phyloP scores from a whole-genome alignment of 2,329 filamentous ascomycete genomes.

The Berkeleyomyces basicola region DNA sequence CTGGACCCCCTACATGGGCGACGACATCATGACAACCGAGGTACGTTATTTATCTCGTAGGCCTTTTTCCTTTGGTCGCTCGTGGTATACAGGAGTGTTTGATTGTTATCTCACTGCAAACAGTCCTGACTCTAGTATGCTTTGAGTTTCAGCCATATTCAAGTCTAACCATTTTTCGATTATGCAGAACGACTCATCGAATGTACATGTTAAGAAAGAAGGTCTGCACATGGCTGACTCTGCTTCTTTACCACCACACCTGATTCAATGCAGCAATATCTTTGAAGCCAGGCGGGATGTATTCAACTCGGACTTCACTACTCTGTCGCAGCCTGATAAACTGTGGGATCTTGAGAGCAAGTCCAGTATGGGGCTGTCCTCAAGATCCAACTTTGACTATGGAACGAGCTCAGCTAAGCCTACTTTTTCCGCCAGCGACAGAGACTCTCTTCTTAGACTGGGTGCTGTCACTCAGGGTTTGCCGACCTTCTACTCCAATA shows the following conservation, averaged over 20 bases:
- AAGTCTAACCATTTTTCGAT: not conserved
- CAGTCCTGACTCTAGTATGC: not conserved
- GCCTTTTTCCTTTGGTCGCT: not conserved
- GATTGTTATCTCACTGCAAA: not conserved
- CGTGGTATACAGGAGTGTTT: not conserved
- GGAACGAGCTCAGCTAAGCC: too few relatives aligned
- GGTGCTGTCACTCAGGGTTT: not conserved
- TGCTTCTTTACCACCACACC: not conserved
- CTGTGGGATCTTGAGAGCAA: not conserved
- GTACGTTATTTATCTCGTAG: not conserved
- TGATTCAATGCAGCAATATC: not conserved
- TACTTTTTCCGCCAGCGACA: not conserved
- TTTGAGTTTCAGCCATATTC: not conserved
- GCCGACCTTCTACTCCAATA: not conserved
- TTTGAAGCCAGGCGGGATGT: not conserved
- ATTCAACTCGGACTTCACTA: not conserved
- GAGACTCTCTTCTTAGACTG: not conserved
- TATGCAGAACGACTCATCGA: not conserved
- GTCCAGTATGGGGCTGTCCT: not conserved
- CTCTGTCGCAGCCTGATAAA: not conserved
- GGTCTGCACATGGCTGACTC: not conserved
- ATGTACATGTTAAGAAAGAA: not conserved
- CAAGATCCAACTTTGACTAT: not conserved
- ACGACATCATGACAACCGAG: not conserved
- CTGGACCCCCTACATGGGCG: constrained; percentile 1